Percentiles rank a stretch among this genome's conserved stretches.
Evolutionary conservation across 139 green algal species (phyloP).

Genomic region (Picochlorum costavermella): DNA sequence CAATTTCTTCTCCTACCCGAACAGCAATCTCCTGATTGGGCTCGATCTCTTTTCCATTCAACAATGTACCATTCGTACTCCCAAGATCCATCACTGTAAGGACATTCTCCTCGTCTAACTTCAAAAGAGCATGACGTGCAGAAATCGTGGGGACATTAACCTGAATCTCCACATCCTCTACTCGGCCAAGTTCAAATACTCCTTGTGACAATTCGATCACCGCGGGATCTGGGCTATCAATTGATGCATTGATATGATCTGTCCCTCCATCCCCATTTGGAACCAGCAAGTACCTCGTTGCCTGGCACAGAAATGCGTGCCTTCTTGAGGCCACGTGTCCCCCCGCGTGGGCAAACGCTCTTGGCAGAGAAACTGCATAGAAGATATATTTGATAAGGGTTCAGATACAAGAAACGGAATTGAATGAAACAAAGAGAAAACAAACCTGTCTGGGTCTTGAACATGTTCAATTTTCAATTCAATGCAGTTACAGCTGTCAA

Average conservation of each 20-base stretch:
- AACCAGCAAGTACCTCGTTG: constrained; percentile 5
- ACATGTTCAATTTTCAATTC: no score
- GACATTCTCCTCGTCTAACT: constrained; percentile 23
- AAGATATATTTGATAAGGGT: no score
- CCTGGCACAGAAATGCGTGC: background rate
- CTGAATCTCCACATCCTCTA: constrained; percentile 34
- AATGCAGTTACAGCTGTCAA: no score
- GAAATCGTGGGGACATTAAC: constrained; percentile 39
- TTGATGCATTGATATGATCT: constrained; percentile 24
- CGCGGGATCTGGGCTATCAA: constrained; percentile 16
- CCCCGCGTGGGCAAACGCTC: background rate
- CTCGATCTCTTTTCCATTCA: constrained; percentile 46
- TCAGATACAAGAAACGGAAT: no score
- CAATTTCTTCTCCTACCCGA: constrained; percentile 19
- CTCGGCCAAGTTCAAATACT: constrained; percentile 28
- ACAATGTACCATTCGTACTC: constrained; percentile 55
- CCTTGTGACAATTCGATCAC: constrained; percentile 21
- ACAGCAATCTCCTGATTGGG: constrained; percentile 27
- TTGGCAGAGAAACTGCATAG: no score
- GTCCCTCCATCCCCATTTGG: constrained; percentile 25
- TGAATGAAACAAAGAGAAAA: no score
- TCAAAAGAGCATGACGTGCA: constrained; percentile 32
- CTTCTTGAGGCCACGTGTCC: background rate
- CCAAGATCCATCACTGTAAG: constrained; percentile 46
- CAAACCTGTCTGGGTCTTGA: no score